Conservation (phyloP, 163 green algal genomes). For the Coccomyxa subellipsoidea region DNA sequence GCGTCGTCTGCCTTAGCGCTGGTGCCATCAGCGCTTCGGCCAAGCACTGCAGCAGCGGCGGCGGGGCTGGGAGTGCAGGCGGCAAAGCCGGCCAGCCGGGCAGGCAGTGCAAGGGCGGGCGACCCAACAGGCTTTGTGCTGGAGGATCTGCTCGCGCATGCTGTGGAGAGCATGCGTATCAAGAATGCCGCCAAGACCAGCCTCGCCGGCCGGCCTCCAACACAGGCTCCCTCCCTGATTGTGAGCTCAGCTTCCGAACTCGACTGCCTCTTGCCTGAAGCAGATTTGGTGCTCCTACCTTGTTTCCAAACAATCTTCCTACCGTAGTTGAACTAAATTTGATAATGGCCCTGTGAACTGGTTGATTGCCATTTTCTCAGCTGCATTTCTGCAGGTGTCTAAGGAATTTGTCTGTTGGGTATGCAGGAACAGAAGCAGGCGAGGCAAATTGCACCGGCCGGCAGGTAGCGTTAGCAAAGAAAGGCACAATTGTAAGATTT, state of each 20-base stretch:
- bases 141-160: slow-evolving; percentile 5
- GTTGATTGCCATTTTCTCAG: neutral
- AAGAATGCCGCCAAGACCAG: neutral
- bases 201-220: neutral
- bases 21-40: neutral
- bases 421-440: neutral
- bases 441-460: neutral
- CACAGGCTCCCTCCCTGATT: neutral
- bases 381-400: neutral
- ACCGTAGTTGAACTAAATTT: too few species aligned
- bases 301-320: too few species aligned
- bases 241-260: neutral
- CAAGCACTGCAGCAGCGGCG: too few species aligned
- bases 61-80: too few species aligned
- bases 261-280: too few species aligned
- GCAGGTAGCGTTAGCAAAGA: neutral
- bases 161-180: neutral
- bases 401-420: neutral
- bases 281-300: too few species aligned
- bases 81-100: too few species aligned
- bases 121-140: neutral
- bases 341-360: neutral
- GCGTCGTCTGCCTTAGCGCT: neutral
- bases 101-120: neutral
- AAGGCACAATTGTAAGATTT: neutral